Evolutionary conservation across 768 basidiomycete genomes (phyloP).

Genomic region (Suillus sp.): DNA sequence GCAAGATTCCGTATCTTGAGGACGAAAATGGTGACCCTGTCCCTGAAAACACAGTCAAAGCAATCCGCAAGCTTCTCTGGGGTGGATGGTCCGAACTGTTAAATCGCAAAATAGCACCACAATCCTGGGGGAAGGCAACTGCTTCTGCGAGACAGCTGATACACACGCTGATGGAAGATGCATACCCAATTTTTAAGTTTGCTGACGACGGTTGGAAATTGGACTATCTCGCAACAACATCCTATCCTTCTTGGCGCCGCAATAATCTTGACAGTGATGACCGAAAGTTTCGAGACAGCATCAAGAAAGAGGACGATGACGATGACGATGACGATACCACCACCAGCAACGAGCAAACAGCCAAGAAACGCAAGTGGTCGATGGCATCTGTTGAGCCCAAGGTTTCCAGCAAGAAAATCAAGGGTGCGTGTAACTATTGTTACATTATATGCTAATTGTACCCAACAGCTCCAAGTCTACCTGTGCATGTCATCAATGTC

Average conservation of each 20-base stretch:
- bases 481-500: not conserved
- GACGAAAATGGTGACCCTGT: not conserved
- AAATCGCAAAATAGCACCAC: not conserved
- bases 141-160: conserved; percentile 3
- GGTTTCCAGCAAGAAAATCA: conserved; percentile 1
- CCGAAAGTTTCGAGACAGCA: not conserved
- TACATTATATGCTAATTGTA: no score
- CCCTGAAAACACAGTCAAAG: not conserved
- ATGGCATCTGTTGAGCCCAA: not conserved
- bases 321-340: not conserved
- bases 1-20: not conserved
- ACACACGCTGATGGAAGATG: not conserved
- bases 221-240: not conserved
- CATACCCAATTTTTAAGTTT: conserved; percentile 3
- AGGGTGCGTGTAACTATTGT: not conserved
- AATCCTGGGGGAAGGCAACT: conserved; percentile 3
- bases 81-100: not conserved
- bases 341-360: not conserved
- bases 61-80: not conserved
- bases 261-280: not conserved
- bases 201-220: conserved; percentile 10
- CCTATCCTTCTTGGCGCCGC: not conserved
- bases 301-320: not conserved
- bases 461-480: not conserved
- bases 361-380: not conserved